A percentile compares a stretch with the other conserved stretches of the same genome.
Conservation (phyloP, 805 yeast genomes). For the Yarrowia osloensis region DNA sequence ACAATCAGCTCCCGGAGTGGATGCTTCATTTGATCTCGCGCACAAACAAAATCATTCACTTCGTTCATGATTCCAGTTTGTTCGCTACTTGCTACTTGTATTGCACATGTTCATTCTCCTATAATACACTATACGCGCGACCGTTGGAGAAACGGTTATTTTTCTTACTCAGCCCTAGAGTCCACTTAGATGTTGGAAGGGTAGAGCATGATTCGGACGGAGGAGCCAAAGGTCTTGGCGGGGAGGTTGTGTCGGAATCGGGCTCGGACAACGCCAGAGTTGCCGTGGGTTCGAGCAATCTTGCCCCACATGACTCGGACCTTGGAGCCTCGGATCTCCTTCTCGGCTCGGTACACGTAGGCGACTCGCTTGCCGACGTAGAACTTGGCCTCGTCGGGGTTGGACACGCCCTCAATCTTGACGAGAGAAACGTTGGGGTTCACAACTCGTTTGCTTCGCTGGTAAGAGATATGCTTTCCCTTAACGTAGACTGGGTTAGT, state of each 20-base stretch:
- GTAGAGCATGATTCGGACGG: conserved; percentile 99
- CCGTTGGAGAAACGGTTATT: conserved; percentile 30
- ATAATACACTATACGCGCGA: conserved; percentile 30
- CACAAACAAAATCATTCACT: too few relatives aligned
- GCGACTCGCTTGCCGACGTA: conserved; percentile 99
- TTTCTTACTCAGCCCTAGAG: neutral
- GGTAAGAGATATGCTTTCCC: conserved; percentile 99
- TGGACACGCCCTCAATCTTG: conserved; percentile 93
- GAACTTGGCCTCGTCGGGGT: conserved; percentile 94
- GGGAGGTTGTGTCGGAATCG: conserved; percentile 99
- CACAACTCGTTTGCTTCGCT: conserved; percentile 97
- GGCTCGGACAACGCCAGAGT: conserved; percentile 97
- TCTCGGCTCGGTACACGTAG: conserved; percentile 97
- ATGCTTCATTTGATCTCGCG: too few relatives aligned
- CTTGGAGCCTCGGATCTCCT: conserved; percentile 98
- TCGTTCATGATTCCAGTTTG: too few relatives aligned
- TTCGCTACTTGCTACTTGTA: too few relatives aligned
- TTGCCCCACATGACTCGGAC: conserved; percentile 99
- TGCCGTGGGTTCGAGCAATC: conserved; percentile 98
- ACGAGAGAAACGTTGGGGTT: conserved; percentile 97
- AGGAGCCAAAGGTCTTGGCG: conserved; percentile 99
- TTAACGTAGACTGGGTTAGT: conserved; percentile 77
- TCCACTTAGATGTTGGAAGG: conserved; percentile 94
- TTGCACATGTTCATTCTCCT: conserved; percentile 29
- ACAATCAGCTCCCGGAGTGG: neutral